Percentiles rank a stretch among this genome's conserved stretches.
Evolutionary conservation across 108 stramenopile species (phyloP).

Genomic region (Stephanodiscus triporus): DNA sequence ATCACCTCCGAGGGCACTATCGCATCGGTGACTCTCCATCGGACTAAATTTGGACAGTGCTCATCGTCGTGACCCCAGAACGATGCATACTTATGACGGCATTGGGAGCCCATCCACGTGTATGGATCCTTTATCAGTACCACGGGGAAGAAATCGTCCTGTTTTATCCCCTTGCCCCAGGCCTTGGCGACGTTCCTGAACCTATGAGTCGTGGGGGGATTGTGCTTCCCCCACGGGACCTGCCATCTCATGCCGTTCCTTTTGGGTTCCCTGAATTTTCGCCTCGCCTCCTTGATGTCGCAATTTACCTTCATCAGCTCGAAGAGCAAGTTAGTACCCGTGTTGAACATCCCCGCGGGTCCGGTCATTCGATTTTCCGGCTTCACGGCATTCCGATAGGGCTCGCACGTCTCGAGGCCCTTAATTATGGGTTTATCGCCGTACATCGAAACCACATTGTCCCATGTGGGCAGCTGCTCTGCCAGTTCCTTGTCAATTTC

Average conservation of each 20-base stretch:
- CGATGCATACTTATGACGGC: conserved; percentile 53
- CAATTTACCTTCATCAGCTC: conserved; percentile 71
- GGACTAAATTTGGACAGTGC: conserved; percentile 56
- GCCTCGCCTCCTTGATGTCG: conserved; percentile 29
- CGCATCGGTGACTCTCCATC: conserved; percentile 38
- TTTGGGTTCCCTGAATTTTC: conserved; percentile 34
- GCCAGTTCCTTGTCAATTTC: conserved; percentile 56
- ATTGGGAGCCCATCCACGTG: conserved; percentile 55
- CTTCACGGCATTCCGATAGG: conserved; percentile 48
- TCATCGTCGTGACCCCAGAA: conserved; percentile 53
- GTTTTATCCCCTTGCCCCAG: conserved; percentile 42
- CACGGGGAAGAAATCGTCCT: conserved; percentile 53
- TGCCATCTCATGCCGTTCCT: conserved; percentile 56
- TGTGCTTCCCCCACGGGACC: conserved; percentile 63
- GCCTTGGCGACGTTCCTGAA: conserved; percentile 42
- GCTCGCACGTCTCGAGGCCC: conserved; percentile 63
- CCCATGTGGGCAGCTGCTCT: conserved; percentile 65
- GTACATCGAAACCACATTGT: conserved; percentile 56
- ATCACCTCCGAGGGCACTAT: conserved; percentile 28
- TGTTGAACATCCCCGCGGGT: conserved; percentile 78
- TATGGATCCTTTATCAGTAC: conserved; percentile 63
- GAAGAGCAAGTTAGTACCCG: conserved; percentile 78
- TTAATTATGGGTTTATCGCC: conserved; percentile 57
- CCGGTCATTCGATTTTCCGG: conserved; percentile 34
- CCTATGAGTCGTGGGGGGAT: conserved; percentile 49